These are phyloP conservation scores for Candida tropicalis DNA, from an alignment of 1,139 yeast genomes.

Conservation along the genomic window DNA sequence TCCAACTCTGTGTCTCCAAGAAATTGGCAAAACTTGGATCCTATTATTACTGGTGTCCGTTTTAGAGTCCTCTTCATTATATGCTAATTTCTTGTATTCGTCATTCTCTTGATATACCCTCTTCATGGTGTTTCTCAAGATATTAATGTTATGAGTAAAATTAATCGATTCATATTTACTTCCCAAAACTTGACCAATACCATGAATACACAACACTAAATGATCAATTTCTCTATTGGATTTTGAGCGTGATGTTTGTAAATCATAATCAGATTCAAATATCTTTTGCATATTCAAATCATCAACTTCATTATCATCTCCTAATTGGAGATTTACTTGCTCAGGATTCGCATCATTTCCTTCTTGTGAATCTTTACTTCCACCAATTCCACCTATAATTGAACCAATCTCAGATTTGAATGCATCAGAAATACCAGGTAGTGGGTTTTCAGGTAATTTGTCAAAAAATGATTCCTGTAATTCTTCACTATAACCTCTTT, in stretches of 20 bases:
- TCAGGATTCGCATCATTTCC: conserved; percentile 9
- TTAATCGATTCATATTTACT: conserved; percentile 78
- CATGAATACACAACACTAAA: conserved; percentile 83
- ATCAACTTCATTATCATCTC: conserved; percentile 19
- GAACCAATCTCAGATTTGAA: conserved; percentile 33
- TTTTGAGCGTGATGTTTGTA: conserved; percentile 31
- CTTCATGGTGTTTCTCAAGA: conserved; percentile 66
- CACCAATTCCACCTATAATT: conserved; percentile 18
- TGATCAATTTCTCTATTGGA: conserved; percentile 69
- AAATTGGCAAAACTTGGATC: conserved; percentile 75
- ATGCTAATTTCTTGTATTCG: conserved; percentile 40
- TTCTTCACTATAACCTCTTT: conserved; percentile 40
- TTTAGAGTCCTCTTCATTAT: conserved; percentile 19
- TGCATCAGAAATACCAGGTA: conserved; percentile 34
- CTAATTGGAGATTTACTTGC: background rate
- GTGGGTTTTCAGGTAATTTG: conserved; percentile 29
- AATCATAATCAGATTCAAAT: conserved; percentile 55
- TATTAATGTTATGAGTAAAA: conserved; percentile 83
- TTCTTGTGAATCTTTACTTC: conserved; percentile 15
- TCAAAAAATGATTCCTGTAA: conserved; percentile 32
- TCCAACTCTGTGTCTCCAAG: conserved; percentile 75
- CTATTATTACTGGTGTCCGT: conserved; percentile 46
- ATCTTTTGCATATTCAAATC: conserved; percentile 42
- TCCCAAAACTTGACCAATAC: conserved; percentile 90
- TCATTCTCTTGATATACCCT: conserved; percentile 52